phyloP scores from a whole-genome alignment of 345 rosid species.

The Reutealis trisperma region DNA sequence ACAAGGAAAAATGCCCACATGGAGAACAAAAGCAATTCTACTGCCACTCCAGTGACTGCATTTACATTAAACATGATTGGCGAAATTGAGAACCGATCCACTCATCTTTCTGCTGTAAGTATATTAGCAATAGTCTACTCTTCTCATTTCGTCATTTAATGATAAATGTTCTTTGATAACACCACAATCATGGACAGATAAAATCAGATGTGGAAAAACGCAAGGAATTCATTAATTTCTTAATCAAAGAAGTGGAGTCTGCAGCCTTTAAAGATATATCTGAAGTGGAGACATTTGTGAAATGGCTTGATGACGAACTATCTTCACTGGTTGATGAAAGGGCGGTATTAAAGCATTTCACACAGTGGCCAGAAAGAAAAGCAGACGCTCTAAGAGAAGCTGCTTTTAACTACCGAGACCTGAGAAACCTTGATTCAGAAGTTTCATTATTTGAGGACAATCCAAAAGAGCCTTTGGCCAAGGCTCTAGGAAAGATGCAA shows the following conservation, averaged over 20 bases:
- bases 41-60: conserved; percentile 41
- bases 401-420: conserved; percentile 67
- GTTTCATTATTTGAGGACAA: conserved; percentile 60
- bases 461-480: conserved; percentile 51
- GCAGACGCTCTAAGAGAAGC: conserved; percentile 90
- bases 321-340: conserved; percentile 89
- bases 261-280: conserved; percentile 60
- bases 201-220: conserved; percentile 80
- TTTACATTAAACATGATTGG: conserved; percentile 80
- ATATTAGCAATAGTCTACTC: neutral
- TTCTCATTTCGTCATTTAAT: neutral
- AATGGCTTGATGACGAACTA: conserved; percentile 81
- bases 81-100: conserved; percentile 92
- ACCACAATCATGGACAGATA: conserved; percentile 46
- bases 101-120: conserved; percentile 89
- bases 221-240: conserved; percentile 60
- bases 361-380: conserved; percentile 90
- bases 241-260: conserved; percentile 74
- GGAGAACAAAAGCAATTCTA: conserved; percentile 45
- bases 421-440: conserved; percentile 60
- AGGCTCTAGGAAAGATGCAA: conserved; percentile 59
- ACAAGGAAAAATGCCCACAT: conserved; percentile 61
- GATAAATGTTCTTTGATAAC: neutral
- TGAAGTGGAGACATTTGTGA: conserved; percentile 72
- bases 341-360: conserved; percentile 93